Evolutionary conservation across 805 yeast species (phyloP), one percentile per base, ranked within the genome.

Genomic region (Metschnikowia cerradonensis): DNA sequence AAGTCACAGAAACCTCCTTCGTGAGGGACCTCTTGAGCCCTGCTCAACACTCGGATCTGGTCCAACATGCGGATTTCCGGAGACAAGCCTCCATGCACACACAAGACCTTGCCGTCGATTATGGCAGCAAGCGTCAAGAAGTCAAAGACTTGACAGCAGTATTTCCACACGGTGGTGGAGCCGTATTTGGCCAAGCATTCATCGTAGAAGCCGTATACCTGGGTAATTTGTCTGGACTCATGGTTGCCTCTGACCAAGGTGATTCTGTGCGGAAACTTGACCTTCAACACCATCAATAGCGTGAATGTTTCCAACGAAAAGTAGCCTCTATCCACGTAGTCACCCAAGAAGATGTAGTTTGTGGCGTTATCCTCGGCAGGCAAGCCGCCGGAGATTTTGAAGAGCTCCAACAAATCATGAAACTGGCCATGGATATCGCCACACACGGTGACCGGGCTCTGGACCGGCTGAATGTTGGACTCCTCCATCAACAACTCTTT

Each of bases 401-500:
- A 94, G 23, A 92, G 76, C 67, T 94, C 97, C 54, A 92, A 72
- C 53, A 92, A 76, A 68, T 92, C 99, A 66, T 92, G 98, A 67
- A 92, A 92, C 68, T 92, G 99, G 3, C 99, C 99, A 69, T 92
- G 99, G 61, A 92, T 94, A 70, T 92, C 99, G 64, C 96, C 97
- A 73, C 97, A 90, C 0, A 90, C 97, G 0, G 96, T 90, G 6
- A 90, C 97, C 1, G 97, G 97, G 30, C 90, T 81, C 62, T 84
- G 86, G 2, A 90, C 97, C 0, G 97, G 97, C 65, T 90, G 97
- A 55, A 91, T 90, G 66, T 91, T 91, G 39, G 94, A 86, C 63
- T 90, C 97, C 66, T 92, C 98, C 97, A 94, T 94, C 53, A 92
- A 70, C 35, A 92, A 75, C 66, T 91, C 97, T 68, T 94, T 92